These are phyloP conservation scores for Viridothelium virens DNA, from an alignment of 495 filamentous ascomycete genomes.

Conservation along the genomic window DNA sequence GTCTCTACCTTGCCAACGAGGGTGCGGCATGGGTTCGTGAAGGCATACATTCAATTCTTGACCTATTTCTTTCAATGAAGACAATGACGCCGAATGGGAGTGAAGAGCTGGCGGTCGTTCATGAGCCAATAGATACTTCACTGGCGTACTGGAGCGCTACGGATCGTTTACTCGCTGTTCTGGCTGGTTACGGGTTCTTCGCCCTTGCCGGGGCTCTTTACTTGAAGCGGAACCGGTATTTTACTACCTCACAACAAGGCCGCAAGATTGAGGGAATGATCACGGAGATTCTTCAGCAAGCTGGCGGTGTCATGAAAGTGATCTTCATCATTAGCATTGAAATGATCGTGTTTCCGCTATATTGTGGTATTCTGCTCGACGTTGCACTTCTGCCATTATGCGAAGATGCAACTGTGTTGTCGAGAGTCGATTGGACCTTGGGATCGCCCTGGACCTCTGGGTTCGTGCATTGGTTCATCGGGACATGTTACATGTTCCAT, in stretches of 20 bases:
- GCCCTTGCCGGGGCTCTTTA: constrained; percentile 69
- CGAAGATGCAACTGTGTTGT: constrained; percentile 62
- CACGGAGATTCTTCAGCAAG: constrained; percentile 81
- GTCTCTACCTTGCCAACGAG: not conserved
- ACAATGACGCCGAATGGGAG: not conserved
- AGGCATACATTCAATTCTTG: not conserved
- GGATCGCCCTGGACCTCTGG: constrained; percentile 74
- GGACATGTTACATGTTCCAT: constrained; percentile 99
- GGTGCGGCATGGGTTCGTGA: not conserved
- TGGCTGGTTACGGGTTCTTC: constrained; percentile 71
- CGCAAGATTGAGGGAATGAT: constrained; percentile 68
- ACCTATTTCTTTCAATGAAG: not conserved
- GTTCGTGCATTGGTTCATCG: constrained; percentile 98
- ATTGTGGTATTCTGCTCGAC: constrained; percentile 88
- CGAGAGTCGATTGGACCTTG: constrained; percentile 66
- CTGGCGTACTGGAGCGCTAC: constrained; percentile 68
- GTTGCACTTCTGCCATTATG: constrained; percentile 84
- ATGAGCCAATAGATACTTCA: constrained; percentile 45
- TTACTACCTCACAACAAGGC: constrained; percentile 55
- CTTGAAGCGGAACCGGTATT: constrained; percentile 57
- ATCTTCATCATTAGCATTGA: constrained; percentile 98
- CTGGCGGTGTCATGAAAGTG: constrained; percentile 94
- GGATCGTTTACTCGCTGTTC: constrained; percentile 71
- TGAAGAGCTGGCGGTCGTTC: not conserved
- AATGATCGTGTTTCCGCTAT: constrained; percentile 95